Percentiles rank a stretch among this genome's conserved stretches.
phyloP scores from a whole-genome alignment of 768 basidiomycete species.

The Suillus ampliporus region DNA sequence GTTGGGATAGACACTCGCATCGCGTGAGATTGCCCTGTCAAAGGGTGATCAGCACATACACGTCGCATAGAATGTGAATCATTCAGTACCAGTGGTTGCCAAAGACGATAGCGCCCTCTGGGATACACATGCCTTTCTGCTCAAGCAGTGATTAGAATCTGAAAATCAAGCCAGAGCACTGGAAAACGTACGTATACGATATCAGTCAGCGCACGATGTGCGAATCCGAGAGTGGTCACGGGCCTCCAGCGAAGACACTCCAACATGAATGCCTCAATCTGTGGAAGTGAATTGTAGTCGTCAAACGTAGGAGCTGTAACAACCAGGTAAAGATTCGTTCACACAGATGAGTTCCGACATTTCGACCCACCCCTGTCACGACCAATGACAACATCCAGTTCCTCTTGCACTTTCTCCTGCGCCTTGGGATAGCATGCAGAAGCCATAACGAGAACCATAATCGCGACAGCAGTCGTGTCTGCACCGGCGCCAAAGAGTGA shows the following conservation, averaged over 20 bases:
- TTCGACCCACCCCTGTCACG: slow-evolving; percentile 35
- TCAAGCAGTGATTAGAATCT: slow-evolving; percentile 3
- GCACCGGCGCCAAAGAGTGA: slow-evolving; percentile 70
- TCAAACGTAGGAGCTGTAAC: slow-evolving; percentile 45
- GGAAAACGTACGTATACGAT: slow-evolving; percentile 56
- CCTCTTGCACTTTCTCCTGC: slow-evolving; percentile 54
- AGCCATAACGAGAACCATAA: slow-evolving; percentile 60
- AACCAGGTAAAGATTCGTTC: slow-evolving; percentile 6
- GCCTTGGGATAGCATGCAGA: slow-evolving; percentile 60
- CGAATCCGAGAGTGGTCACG: slow-evolving; percentile 51
- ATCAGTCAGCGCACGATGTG: slow-evolving; percentile 68
- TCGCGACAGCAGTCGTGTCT: slow-evolving; percentile 66
- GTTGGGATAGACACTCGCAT: slow-evolving; percentile 59
- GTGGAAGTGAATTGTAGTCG: slow-evolving; percentile 41
- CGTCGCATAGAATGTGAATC: neutral
- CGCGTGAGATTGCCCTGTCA: slow-evolving; percentile 57
- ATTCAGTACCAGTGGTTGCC: slow-evolving; percentile 39
- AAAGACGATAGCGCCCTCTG: slow-evolving; percentile 41
- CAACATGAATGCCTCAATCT: slow-evolving; percentile 45
- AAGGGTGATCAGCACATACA: neutral
- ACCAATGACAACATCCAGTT: slow-evolving; percentile 59
- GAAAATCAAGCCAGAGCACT: neutral
- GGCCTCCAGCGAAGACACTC: slow-evolving; percentile 50
- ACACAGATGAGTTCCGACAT: neutral
- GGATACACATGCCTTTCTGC: slow-evolving; percentile 42